phyloP scores from a whole-genome alignment of 805 yeast genomes.

The Lachancea nothofagi region DNA sequence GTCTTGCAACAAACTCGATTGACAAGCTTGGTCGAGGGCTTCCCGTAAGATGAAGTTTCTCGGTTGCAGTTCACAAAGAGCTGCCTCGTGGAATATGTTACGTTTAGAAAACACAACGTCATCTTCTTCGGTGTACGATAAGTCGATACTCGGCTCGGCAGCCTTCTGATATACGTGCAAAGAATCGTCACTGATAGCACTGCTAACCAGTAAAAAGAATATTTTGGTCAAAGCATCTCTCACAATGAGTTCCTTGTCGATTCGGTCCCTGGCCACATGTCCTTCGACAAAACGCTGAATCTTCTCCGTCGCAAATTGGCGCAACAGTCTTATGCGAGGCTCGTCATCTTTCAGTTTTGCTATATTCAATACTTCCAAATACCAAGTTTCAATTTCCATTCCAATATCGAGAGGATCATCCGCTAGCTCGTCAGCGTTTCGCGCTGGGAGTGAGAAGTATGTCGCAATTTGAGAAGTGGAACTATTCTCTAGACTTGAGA shows the following conservation, averaged over 20 bases:
- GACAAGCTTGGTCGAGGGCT: constrained; percentile 16
- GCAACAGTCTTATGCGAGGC: constrained; percentile 21
- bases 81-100: constrained; percentile 69
- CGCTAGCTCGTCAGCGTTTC: neutral
- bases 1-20: constrained; percentile 15
- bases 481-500: neutral
- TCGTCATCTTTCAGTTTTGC: constrained; percentile 28
- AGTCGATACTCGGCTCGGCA: constrained; percentile 43
- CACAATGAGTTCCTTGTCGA: constrained; percentile 19
- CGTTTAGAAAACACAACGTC: constrained; percentile 50
- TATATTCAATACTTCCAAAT: constrained; percentile 29
- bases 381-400: constrained; percentile 32
- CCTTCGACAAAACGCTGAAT: constrained; percentile 19
- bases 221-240: constrained; percentile 52
- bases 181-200: constrained; percentile 53
- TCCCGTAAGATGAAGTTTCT: constrained; percentile 28
- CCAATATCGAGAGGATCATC: constrained; percentile 17
- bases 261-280: constrained; percentile 12
- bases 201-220: constrained; percentile 59
- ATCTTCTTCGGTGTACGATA: constrained; percentile 66
- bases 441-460: constrained; percentile 1
- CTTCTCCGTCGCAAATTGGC: constrained; percentile 23
- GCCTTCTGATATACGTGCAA: constrained; percentile 40
- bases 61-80: constrained; percentile 28
- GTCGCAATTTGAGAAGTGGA: neutral